A percentile compares a stretch with the other conserved stretches of the same genome.
These are phyloP conservation scores for Kazachstania sp. DNA, from an alignment of 1,139 yeast genomes.

Conservation along the genomic window DNA sequence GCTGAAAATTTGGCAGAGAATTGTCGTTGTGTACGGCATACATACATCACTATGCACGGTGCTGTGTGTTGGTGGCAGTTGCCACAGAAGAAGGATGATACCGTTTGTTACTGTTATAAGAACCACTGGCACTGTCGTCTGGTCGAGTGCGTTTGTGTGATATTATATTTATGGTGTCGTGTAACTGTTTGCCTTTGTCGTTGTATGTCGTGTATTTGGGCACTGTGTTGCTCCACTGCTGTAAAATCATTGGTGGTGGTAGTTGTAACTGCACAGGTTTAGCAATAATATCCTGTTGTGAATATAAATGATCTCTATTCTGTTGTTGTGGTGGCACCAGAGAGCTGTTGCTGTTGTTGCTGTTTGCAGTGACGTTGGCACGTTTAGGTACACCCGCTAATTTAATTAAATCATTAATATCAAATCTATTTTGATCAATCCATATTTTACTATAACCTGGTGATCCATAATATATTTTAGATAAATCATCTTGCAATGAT, in stretches of 20 bases:
- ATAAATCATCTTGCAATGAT: neutral
- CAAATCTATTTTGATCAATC: conserved; percentile 22
- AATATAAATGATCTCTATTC: neutral
- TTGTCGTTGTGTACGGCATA: neutral
- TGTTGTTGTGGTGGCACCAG: too few species aligned
- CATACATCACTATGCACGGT: too few species aligned
- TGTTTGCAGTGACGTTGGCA: conserved; percentile 18
- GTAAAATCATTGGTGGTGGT: conserved; percentile 2
- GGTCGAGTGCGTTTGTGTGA: too few species aligned
- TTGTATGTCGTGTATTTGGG: neutral
- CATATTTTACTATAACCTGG: conserved; percentile 30
- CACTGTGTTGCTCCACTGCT: neutral
- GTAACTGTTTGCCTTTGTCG: neutral
- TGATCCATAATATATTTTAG: conserved; percentile 18
- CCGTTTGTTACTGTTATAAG: neutral
- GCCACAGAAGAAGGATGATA: too few species aligned
- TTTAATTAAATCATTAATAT: conserved; percentile 23
- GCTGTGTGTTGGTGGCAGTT: too few species aligned
- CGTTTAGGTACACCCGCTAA: conserved; percentile 25
- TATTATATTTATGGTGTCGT: neutral
- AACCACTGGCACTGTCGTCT: too few species aligned
- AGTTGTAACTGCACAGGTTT: neutral
- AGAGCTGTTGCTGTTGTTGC: too few species aligned
- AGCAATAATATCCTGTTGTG: neutral
- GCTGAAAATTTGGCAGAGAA: neutral